Percentiles rank a stretch among this genome's conserved stretches.
Evolutionary conservation across 2,329 filamentous ascomycete genomes (phyloP).

Genomic region (Fonsecaea nubica): DNA sequence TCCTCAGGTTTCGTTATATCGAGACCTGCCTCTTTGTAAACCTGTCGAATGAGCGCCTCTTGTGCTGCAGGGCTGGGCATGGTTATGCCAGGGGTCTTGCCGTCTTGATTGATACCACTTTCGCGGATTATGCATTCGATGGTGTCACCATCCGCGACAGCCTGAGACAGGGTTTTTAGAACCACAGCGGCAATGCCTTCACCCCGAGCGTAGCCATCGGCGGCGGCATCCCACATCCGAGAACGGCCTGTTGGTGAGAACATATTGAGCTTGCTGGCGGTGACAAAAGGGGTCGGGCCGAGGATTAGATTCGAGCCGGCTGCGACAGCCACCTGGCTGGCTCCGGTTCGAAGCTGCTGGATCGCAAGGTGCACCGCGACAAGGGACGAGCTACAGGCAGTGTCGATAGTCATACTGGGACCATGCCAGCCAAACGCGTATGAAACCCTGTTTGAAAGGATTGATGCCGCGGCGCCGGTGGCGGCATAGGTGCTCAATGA

Average conservation of each 20-base stretch:
- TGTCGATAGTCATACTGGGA: constrained; percentile 42
- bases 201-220: constrained; percentile 56
- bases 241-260: neutral
- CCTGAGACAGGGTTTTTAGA: constrained; percentile 52
- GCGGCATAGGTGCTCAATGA: constrained; percentile 27
- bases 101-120: constrained; percentile 54
- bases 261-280: neutral
- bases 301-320: constrained; percentile 10
- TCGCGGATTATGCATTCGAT: constrained; percentile 54
- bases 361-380: constrained; percentile 44
- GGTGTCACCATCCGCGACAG: constrained; percentile 51
- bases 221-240: constrained; percentile 45
- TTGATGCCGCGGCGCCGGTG: constrained; percentile 38
- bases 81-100: constrained; percentile 53
- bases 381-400: constrained; percentile 42
- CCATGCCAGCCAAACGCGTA: constrained; percentile 43
- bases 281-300: neutral
- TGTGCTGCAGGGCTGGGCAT: constrained; percentile 50
- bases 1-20: constrained; percentile 22
- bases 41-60: constrained; percentile 44
- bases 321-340: constrained; percentile 34
- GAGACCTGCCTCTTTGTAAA: constrained; percentile 44
- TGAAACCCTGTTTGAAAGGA: constrained; percentile 43
- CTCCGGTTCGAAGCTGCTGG: constrained; percentile 30
- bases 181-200: constrained; percentile 53